phyloP scores from a whole-genome alignment of 2,329 filamentous ascomycete species.

The Claviceps sp. region DNA sequence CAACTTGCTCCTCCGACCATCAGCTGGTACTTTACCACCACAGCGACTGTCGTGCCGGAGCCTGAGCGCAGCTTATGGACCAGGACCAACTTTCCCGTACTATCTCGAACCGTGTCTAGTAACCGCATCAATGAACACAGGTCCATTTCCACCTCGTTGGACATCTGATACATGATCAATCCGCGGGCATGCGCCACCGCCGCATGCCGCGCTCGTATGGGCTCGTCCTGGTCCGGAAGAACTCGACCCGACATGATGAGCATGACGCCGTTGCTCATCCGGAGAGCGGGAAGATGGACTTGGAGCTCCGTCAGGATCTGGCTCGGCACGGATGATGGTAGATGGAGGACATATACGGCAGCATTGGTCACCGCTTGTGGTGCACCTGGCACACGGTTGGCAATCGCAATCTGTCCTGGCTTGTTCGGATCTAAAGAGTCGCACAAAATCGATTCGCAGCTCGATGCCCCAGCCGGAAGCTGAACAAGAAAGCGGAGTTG shows the following conservation, averaged over 20 bases:
- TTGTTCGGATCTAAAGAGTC: not conserved
- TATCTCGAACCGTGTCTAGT: constrained; percentile 1
- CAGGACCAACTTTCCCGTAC: not conserved
- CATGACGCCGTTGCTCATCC: constrained; percentile 1
- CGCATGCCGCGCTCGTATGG: not conserved
- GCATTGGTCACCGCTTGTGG: constrained; percentile 1
- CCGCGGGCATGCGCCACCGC: not conserved
- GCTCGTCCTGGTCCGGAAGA: not conserved
- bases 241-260: not conserved
- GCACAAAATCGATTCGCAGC: not conserved
- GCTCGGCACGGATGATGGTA: not conserved
- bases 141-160: constrained; percentile 5
- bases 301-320: constrained; percentile 1
- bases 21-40: constrained; percentile 2
- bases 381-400: not conserved
- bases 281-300: not conserved
- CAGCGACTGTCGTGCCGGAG: not conserved
- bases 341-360: constrained; percentile 6
- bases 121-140: not conserved
- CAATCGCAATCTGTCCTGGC: not conserved
- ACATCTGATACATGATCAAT: constrained; percentile 1
- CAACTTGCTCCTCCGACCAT: not conserved
- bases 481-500: not conserved
- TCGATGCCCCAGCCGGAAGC: not conserved
- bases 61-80: not conserved